Conservation (phyloP, 192 early-diverging fungal species). For the Backusella circina region DNA sequence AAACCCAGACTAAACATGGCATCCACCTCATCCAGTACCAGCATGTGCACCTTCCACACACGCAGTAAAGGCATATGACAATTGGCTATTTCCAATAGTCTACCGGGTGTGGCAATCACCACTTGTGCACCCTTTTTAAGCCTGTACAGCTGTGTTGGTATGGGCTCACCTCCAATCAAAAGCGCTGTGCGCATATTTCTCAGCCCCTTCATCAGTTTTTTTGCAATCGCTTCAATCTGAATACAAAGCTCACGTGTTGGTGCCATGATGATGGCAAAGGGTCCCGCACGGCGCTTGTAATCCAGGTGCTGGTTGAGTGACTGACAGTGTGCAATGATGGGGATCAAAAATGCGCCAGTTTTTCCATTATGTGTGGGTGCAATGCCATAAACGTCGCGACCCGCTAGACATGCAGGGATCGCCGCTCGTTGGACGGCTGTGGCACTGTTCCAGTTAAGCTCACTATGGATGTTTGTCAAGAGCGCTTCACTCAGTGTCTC, state of each 20-base stretch:
- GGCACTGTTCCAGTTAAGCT: constrained; percentile 39
- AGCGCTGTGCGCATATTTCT: constrained; percentile 51
- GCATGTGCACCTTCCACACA: constrained; percentile 39
- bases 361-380: constrained; percentile 54
- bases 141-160: constrained; percentile 50
- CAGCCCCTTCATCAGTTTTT: constrained; percentile 35
- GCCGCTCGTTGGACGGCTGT: constrained; percentile 62
- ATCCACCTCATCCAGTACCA: constrained; percentile 56
- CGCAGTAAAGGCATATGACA: constrained; percentile 28
- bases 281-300: constrained; percentile 21
- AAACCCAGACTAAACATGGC: constrained; percentile 58
- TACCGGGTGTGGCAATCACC: constrained; percentile 53
- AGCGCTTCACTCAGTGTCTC: background rate
- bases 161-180: constrained; percentile 51
- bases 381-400: constrained; percentile 46
- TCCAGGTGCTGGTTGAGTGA: constrained; percentile 24
- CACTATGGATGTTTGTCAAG: constrained; percentile 20
- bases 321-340: constrained; percentile 36
- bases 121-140: constrained; percentile 54
- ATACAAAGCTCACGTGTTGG: constrained; percentile 51
- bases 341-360: constrained; percentile 46
- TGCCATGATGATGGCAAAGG: constrained; percentile 42
- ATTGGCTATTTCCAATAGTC: constrained; percentile 43
- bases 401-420: constrained; percentile 46
- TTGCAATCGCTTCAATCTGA: constrained; percentile 45